Base-by-base conservation (phyloP, 2,329 filamentous ascomycete genomes). In the Colletotrichum tanaceti region DNA sequence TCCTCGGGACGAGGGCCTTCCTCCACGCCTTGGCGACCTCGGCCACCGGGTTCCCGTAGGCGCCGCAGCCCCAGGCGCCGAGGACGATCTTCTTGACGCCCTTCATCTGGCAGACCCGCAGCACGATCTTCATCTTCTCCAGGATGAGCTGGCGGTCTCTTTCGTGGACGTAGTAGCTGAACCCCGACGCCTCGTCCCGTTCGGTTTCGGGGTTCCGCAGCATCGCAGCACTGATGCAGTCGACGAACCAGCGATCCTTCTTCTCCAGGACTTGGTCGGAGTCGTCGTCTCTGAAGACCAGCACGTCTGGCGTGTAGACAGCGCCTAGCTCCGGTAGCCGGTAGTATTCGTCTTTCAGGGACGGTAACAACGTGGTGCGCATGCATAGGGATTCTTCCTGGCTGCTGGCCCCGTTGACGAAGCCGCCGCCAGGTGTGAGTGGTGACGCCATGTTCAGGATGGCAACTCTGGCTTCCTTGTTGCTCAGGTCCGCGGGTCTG, bases 361-460 rank as follows among this genome's bases (percentile, higher is more conserved):
- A 87, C 0, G 87, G 84, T 5, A 88, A 83, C 0, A 90, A 78
- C 0, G 88, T 90, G 3, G 86, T 89, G 18, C 87, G 84, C 71
- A 85, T 82, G 73, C 89, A 91, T 2, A 91, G 80, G 28, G 83
- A 86, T 73, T 90, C 89, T 73, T 91, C 89, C 70, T 90, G 87
- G 4, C 84, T 85, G 10, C 84, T 85, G 0, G 87, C 86, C 22
- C 89, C 89, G 16, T 83, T 83, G 0, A 90, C 76, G 38, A 90
- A 84, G 0, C 89, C 89, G 9, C 88, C 89, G 14, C 89, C 89
- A 0, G 89, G 86, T 0, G 83, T 83, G 0, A 89, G 81, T 0
- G 87, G 86, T 0, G 88, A 90, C 0, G 87, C 88, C 87, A 90
- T 90, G 75, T 89, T 90, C 3, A 91, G 79, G 28, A 91, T 79